Conservation (phyloP, 2,329 filamentous ascomycete genomes). For the Cercospora brassicicola region DNA sequence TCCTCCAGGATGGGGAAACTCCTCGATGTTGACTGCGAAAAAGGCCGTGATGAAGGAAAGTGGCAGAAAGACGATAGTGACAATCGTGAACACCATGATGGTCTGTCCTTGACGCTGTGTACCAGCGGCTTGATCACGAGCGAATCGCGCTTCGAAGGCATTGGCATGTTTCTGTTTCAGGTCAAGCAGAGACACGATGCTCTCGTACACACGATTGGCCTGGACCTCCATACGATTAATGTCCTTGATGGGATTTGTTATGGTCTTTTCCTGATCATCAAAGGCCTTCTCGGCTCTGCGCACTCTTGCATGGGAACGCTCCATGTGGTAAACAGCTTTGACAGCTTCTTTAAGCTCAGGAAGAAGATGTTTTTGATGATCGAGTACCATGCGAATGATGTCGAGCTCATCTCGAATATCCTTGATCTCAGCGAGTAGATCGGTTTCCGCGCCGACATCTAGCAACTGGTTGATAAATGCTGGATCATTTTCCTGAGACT, state of each 20-base stretch:
- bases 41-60: conserved; percentile 57
- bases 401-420: conserved; percentile 68
- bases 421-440: conserved; percentile 63
- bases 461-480: conserved; percentile 58
- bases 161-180: conserved; percentile 70
- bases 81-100: conserved; percentile 61
- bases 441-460: conserved; percentile 62
- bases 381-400: conserved; percentile 58
- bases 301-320: conserved; percentile 41
- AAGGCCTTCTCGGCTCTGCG: conserved; percentile 53
- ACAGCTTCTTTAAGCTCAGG: conserved; percentile 51
- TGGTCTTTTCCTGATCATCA: conserved; percentile 58
- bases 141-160: conserved; percentile 64
- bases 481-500: conserved; percentile 31
- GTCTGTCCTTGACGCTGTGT: conserved; percentile 60
- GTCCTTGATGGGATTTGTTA: conserved; percentile 52
- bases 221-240: conserved; percentile 65
- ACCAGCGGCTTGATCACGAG: conserved; percentile 61
- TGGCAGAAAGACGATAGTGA: conserved; percentile 59
- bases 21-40: conserved; percentile 56
- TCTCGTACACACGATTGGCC: conserved; percentile 60
- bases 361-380: conserved; percentile 52
- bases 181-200: conserved; percentile 63
- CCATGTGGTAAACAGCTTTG: conserved; percentile 40
- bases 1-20: conserved; percentile 45